phyloP scores from a whole-genome alignment of 2,329 filamentous ascomycete species.

The Neonectria punicea region DNA sequence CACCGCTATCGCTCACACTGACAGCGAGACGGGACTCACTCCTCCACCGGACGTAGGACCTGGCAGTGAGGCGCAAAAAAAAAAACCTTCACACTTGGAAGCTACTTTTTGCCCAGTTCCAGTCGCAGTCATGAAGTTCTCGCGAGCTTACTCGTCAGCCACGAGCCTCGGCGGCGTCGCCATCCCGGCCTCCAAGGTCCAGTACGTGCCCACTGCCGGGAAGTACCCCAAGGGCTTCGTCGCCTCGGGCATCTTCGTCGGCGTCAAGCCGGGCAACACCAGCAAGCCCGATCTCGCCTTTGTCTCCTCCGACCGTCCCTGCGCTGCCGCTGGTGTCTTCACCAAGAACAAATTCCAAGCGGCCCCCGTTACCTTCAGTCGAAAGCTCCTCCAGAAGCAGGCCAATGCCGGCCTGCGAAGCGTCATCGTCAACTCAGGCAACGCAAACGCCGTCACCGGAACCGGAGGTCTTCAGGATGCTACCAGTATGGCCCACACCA shows the following conservation, averaged over 20 bases:
- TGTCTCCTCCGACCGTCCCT: constrained; percentile 86
- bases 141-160: constrained; percentile 49
- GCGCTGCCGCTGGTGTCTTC: constrained; percentile 90
- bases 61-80: not conserved
- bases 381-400: constrained; percentile 74
- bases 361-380: constrained; percentile 89
- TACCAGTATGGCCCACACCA: constrained; percentile 80
- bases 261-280: constrained; percentile 93
- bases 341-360: constrained; percentile 99
- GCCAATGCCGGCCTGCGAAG: constrained; percentile 77
- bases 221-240: constrained; percentile 92
- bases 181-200: constrained; percentile 83
- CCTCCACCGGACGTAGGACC: constrained; percentile 14
- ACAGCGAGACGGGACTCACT: constrained; percentile 18
- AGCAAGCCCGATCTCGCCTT: constrained; percentile 91
- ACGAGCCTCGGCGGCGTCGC: constrained; percentile 41
- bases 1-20: constrained; percentile 35
- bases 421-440: constrained; percentile 94
- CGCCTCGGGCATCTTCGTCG: constrained; percentile 87
- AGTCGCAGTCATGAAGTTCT: constrained; percentile 45
- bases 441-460: constrained; percentile 96
- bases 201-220: constrained; percentile 87
- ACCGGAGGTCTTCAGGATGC: constrained; percentile 91
- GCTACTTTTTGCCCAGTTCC: constrained; percentile 15
- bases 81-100: constrained; percentile 21